A percentile compares a stretch with the other conserved stretches of the same genome.
Conservation (phyloP, 2,329 filamentous ascomycete species). For the Leptographium lundbergii region DNA sequence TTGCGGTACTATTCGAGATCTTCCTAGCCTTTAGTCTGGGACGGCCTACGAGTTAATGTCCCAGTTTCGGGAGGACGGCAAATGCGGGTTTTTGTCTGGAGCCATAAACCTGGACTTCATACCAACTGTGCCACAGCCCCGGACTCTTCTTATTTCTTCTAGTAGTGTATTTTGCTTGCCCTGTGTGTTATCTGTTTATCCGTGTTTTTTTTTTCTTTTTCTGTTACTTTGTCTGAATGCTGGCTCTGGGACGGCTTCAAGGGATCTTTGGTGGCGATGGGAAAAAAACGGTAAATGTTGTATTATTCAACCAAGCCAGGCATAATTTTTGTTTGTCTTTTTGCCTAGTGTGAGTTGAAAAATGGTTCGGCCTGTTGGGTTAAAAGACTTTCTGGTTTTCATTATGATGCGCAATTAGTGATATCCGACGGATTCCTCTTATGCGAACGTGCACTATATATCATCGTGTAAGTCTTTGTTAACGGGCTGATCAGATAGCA, state of each 20-base stretch:
- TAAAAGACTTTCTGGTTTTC: neutral
- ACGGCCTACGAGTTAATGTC: neutral
- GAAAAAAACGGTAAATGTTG: constrained; percentile 5
- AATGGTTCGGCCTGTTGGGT: neutral
- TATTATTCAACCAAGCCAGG: constrained; percentile 4
- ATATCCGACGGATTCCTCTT: neutral
- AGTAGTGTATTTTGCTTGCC: neutral
- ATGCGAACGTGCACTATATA: neutral
- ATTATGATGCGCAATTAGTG: neutral
- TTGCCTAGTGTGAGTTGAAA: neutral
- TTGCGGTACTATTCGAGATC: neutral
- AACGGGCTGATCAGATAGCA: too few relatives aligned
- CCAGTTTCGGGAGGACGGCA: too few relatives aligned
- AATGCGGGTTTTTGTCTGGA: neutral
- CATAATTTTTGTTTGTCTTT: constrained; percentile 4
- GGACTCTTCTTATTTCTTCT: neutral
- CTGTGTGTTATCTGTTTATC: neutral
- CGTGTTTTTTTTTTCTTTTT: neutral
- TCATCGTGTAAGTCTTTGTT: too few relatives aligned
- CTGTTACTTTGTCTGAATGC: neutral
- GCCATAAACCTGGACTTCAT: neutral
- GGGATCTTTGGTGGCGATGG: constrained; percentile 9
- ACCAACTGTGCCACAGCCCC: neutral
- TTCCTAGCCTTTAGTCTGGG: neutral
- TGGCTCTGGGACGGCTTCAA: constrained; percentile 6